These are phyloP conservation scores for Plasmopara viticola DNA, from an alignment of 352 stramenopile species.

Conservation along the genomic window DNA sequence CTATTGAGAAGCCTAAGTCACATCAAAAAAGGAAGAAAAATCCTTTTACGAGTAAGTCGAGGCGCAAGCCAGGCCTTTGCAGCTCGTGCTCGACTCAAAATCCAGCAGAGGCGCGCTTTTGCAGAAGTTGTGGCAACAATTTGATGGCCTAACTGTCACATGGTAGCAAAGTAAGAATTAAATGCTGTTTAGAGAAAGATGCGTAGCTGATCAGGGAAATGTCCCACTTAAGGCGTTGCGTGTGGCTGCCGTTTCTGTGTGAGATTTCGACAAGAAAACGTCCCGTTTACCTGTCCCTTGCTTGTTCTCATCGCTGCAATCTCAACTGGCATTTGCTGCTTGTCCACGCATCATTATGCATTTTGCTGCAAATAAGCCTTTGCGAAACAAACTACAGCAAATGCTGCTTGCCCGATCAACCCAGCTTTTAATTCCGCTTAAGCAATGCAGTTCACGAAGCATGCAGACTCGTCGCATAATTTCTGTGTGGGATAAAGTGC, in stretches of 20 bases:
- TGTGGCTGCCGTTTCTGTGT: too few species aligned
- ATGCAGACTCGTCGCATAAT: slow-evolving; percentile 21
- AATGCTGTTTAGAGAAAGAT: slow-evolving; percentile 25
- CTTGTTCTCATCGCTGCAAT: too few species aligned
- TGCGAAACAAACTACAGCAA: neutral
- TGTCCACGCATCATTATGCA: neutral
- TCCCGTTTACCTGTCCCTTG: too few species aligned
- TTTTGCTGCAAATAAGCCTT: neutral
- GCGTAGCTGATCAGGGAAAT: slow-evolving; percentile 1
- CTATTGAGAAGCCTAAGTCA: slow-evolving; percentile 34
- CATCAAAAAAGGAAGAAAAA: slow-evolving; percentile 29
- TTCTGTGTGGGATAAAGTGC: slow-evolving; percentile 43
- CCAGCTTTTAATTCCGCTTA: neutral
- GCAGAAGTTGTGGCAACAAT: slow-evolving; percentile 72
- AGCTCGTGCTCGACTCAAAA: slow-evolving; percentile 69
- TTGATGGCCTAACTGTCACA: slow-evolving; percentile 39
- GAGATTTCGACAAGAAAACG: too few species aligned
- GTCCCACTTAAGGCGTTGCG: neutral
- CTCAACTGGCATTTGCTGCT: slow-evolving; percentile 10
- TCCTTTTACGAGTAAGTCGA: slow-evolving; percentile 24
- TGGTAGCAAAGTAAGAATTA: slow-evolving; percentile 14
- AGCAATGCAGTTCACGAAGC: slow-evolving; percentile 3
- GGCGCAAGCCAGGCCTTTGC: slow-evolving; percentile 48
- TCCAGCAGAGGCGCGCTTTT: slow-evolving; percentile 68
- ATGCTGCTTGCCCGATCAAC: slow-evolving; percentile 1